Evolutionary conservation across 352 stramenopile genomes (phyloP), one percentile per base, ranked within the genome.

Genomic region (Phytopythium helicoides): DNA sequence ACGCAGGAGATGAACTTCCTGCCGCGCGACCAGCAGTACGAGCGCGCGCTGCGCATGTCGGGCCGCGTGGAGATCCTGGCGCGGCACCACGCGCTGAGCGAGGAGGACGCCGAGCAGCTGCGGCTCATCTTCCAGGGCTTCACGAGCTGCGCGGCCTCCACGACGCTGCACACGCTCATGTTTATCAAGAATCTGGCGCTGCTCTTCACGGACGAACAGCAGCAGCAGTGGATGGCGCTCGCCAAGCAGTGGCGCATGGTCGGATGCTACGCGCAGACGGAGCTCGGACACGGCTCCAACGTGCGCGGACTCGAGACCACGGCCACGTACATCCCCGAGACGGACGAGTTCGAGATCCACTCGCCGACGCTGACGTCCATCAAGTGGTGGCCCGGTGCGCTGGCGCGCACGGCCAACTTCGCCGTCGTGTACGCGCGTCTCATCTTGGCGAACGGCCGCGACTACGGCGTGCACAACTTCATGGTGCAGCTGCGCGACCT

Each of bases 371-470:
- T 98, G 23, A 98, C 94, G 25, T 86, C 75, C 47, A 73, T 78
- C 54, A 99, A 99, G 69, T 98, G 96, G 82, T 99, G 96, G 96
- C 94, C 94, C 4, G 92, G 92, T 23, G 95, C 85, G 1, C 67
- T 98, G 7, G 94, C 87, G 18, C 84, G 87, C 53, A 97, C 89
- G 0, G 90, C 86, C 19, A 98, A 85, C 56, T 82, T 97, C 62
- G 93, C 93, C 22, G 94, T 97, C 64, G 79, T 97, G 0, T 96
- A 97, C 64, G 90, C 92, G 5, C 86, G 86, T n/a, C 66, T 98
- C 1, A n/a, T n/a, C n/a, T 61, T 75, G 0, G 28, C 80, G 0
- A 62, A 74, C 16, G 62, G 60, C 3, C 68, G 72, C 22, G 67
- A 95, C 60, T 65, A 76, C 9, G 95, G 95, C 19, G 87, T 98